Evolutionary conservation across 768 basidiomycete genomes (phyloP).

Genomic region (Dacryopinax primogenitus): DNA sequence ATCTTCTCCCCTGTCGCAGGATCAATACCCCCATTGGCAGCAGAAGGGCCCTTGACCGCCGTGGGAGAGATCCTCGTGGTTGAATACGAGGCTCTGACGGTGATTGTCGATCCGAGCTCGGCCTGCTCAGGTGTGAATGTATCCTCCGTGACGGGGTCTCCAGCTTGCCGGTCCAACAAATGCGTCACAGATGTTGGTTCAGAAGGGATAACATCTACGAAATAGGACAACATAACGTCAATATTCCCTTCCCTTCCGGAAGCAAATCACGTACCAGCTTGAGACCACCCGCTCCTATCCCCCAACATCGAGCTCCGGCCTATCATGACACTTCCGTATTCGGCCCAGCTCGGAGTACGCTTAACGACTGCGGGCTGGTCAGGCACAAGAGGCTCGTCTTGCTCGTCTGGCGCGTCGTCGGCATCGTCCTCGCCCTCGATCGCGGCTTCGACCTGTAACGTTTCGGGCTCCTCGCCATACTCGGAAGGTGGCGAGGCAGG

Average conservation of each 20-base stretch:
- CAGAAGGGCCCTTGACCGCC: neutral
- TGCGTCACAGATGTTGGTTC: neutral
- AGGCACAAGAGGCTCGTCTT: no score
- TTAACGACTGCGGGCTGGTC: neutral
- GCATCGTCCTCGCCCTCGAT: neutral
- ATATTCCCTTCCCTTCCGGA: neutral
- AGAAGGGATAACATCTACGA: neutral
- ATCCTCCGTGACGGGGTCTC: neutral
- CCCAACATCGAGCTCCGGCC: conserved; percentile 3
- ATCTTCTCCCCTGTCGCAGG: neutral
- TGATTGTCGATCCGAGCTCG: neutral
- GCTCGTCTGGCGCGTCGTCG: no score
- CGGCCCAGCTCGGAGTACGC: conserved; percentile 5
- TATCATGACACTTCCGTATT: neutral
- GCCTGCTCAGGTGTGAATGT: neutral
- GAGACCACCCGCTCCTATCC: neutral
- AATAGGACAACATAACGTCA: neutral
- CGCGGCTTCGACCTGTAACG: neutral
- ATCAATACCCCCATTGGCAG: neutral
- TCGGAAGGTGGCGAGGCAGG: neutral
- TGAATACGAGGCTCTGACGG: neutral
- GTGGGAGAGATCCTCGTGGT: neutral
- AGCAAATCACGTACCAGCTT: neutral
- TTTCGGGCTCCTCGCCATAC: conserved; percentile 1
- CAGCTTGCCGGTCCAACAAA: neutral